phyloP scores from a whole-genome alignment of 495 filamentous ascomycete species.

The Aspergillus indologenus region DNA sequence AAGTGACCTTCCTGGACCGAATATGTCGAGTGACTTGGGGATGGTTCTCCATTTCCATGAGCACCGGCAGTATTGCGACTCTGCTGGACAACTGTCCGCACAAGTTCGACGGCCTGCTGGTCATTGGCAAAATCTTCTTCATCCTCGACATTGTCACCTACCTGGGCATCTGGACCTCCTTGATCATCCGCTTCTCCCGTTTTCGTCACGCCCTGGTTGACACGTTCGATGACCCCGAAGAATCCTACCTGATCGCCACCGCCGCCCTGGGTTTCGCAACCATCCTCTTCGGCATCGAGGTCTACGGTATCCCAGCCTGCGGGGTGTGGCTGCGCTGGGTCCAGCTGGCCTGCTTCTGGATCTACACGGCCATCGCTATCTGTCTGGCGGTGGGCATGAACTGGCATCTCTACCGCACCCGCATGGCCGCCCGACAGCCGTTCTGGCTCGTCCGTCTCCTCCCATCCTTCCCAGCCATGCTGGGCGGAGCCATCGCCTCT shows the following conservation, averaged over 20 bases:
- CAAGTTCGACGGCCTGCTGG: slow-evolving; percentile 49
- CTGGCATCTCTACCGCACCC: slow-evolving; percentile 13
- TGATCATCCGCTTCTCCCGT: slow-evolving; percentile 48
- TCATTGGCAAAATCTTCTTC: slow-evolving; percentile 55
- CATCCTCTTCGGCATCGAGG: slow-evolving; percentile 18
- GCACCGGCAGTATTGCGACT: slow-evolving; percentile 56
- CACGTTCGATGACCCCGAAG: slow-evolving; percentile 51
- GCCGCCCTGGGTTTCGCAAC: slow-evolving; percentile 15
- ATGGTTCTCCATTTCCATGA: slow-evolving; percentile 20
- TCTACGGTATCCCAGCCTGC: slow-evolving; percentile 12
- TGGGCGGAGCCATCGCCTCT: slow-evolving; percentile 28
- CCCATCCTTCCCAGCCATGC: slow-evolving; percentile 27
- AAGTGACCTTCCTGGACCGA: too few species aligned
- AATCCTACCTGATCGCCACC: slow-evolving; percentile 47
- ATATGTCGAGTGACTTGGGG: slow-evolving; percentile 14
- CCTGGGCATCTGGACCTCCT: slow-evolving; percentile 36
- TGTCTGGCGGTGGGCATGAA: slow-evolving; percentile 9
- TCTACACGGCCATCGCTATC: slow-evolving; percentile 26
- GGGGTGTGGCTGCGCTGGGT: slow-evolving; percentile 15
- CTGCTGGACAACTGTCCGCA: slow-evolving; percentile 52
- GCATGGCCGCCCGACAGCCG: slow-evolving; percentile 12
- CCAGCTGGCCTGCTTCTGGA: slow-evolving; percentile 30
- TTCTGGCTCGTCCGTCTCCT: slow-evolving; percentile 14
- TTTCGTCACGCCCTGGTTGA: slow-evolving; percentile 38
- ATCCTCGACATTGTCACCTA: slow-evolving; percentile 56